Evolutionary conservation across 2,329 filamentous ascomycete species (phyloP).

Genomic region (Calonectria pauciramosa): DNA sequence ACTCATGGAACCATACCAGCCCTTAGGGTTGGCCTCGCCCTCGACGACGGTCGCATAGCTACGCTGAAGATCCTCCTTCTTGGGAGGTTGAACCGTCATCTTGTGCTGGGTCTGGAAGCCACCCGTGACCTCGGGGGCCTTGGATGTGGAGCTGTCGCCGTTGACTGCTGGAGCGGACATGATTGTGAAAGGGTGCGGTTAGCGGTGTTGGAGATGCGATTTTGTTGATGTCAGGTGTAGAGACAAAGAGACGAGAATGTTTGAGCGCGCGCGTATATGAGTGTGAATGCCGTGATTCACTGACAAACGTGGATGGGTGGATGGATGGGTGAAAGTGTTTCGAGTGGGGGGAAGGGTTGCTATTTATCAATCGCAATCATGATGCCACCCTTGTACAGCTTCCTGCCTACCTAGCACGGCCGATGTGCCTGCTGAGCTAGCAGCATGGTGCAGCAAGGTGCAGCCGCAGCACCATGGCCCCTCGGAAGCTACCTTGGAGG

Average conservation of each 20-base stretch:
- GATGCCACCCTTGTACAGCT: neutral
- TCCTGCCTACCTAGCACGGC: neutral
- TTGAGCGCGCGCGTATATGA: neutral
- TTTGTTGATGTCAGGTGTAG: neutral
- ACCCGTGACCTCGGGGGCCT: constrained; percentile 45
- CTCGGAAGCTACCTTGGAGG: neutral
- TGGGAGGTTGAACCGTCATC: constrained; percentile 84
- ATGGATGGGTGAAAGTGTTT: neutral
- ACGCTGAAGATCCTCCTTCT: constrained; percentile 86
- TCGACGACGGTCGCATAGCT: constrained; percentile 78
- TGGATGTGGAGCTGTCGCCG: constrained; percentile 47
- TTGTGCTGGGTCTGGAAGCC: constrained; percentile 67
- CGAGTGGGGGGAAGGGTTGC: constrained; percentile 16
- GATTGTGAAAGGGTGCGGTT: neutral
- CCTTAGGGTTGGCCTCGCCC: constrained; percentile 78
- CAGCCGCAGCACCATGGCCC: neutral
- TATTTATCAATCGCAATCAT: constrained; percentile 24
- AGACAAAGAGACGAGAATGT: neutral
- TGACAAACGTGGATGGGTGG: neutral
- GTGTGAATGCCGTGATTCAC: neutral
- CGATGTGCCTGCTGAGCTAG: neutral
- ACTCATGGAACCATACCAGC: constrained; percentile 94
- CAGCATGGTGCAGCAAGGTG: neutral
- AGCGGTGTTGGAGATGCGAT: neutral
- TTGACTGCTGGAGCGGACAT: constrained; percentile 39